Percentiles rank a stretch among this genome's conserved stretches.
Evolutionary conservation across 345 rosid species (phyloP).

Genomic region (Syzygium jambos): DNA sequence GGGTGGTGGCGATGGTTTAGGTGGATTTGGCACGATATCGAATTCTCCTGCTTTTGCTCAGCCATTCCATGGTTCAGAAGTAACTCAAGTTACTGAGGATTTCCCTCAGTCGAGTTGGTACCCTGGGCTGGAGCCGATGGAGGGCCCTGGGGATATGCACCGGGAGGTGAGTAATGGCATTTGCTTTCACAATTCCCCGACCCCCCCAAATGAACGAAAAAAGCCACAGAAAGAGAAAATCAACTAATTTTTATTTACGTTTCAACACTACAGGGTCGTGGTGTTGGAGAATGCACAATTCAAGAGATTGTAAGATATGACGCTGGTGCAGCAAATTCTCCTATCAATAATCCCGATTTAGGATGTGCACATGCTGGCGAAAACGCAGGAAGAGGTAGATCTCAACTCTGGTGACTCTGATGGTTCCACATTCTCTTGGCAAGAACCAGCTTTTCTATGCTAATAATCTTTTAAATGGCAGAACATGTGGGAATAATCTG

Average conservation of each 20-base stretch:
- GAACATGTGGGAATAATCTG: neutral
- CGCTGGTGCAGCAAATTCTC: neutral
- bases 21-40: neutral
- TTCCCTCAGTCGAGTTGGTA: accelerated
- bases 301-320: neutral
- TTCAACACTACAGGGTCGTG: neutral
- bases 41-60: neutral
- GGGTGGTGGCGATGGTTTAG: neutral
- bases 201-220: neutral
- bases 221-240: accelerated
- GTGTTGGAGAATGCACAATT: neutral
- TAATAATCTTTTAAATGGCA: neutral
- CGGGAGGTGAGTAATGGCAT: neutral
- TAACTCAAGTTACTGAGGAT: accelerated
- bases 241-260: neutral
- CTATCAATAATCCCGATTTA: neutral
- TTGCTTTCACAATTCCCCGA: neutral
- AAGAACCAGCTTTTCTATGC: neutral
- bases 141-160: neutral
- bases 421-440: neutral
- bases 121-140: accelerated
- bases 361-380: neutral
- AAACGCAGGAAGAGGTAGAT: neutral
- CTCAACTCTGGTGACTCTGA: neutral
- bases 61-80: neutral